Percentiles rank a stretch among this genome's conserved stretches.
These are phyloP conservation scores for Ophiosphaerella korrae DNA, from an alignment of 2,329 filamentous ascomycete species.

Conservation along the genomic window DNA sequence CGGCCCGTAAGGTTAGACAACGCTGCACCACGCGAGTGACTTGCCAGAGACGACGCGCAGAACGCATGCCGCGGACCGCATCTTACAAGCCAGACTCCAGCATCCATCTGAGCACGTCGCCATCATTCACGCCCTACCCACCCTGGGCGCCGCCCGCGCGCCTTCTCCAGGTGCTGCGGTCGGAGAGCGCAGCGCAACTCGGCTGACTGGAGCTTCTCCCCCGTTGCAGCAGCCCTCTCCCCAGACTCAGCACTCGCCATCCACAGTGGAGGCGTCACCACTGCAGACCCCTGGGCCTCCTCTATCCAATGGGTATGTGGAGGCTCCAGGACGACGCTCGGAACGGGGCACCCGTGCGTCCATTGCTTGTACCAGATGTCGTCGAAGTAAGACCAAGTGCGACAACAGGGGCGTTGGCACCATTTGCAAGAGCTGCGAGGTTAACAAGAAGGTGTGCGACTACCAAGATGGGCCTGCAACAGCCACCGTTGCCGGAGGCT, in stretches of 20 bases:
- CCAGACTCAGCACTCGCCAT: conserved; percentile 30
- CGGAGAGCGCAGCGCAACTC: conserved; percentile 28
- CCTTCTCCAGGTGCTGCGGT: conserved; percentile 18
- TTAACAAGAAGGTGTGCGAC: conserved; percentile 72
- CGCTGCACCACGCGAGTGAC: not conserved
- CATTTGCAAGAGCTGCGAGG: conserved; percentile 75
- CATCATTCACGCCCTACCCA: conserved; percentile 36
- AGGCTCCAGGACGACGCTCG: conserved; percentile 22
- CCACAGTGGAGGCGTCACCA: conserved; percentile 39
- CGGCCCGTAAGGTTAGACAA: conserved; percentile 1
- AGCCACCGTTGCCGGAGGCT: conserved; percentile 25
- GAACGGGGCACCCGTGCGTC: conserved; percentile 69
- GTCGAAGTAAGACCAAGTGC: conserved; percentile 85
- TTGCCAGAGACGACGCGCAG: not conserved
- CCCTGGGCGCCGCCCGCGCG: conserved; percentile 31
- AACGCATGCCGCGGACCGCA: not conserved
- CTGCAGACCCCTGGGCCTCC: conserved; percentile 30
- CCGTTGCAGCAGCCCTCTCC: conserved; percentile 27
- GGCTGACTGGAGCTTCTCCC: conserved; percentile 24
- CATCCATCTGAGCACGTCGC: conserved; percentile 16
- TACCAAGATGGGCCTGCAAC: conserved; percentile 63
- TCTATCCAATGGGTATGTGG: conserved; percentile 22
- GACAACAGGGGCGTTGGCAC: conserved; percentile 75
- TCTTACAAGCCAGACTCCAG: not conserved
- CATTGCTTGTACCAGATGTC: conserved; percentile 77